A percentile compares a stretch with the other conserved stretches of the same genome.
These are phyloP conservation scores for Arthrobotrys conoides DNA, from an alignment of 2,329 filamentous ascomycete genomes.

Conservation along the genomic window DNA sequence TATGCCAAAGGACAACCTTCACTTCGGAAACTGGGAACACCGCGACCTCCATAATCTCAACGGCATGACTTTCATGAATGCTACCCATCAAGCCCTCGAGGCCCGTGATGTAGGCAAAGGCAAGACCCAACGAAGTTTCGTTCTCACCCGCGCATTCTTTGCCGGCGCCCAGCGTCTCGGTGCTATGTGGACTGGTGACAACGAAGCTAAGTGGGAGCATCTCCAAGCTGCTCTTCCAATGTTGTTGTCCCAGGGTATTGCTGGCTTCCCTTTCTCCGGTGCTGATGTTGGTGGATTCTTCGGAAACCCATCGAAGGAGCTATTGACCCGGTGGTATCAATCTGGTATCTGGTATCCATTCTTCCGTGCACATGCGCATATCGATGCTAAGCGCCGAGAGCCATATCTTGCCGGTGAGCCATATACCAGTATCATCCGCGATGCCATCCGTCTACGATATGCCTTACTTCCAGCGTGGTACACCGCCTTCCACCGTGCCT, in stretches of 20 bases:
- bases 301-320: constrained; percentile 92
- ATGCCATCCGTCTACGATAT: constrained; percentile 90
- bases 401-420: constrained; percentile 90
- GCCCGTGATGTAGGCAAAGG: constrained; percentile 82
- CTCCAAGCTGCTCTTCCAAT: constrained; percentile 91
- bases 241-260: constrained; percentile 91
- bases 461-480: constrained; percentile 94
- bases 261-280: constrained; percentile 92
- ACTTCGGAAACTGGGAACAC: constrained; percentile 93
- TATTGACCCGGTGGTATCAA: constrained; percentile 96
- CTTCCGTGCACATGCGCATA: constrained; percentile 97
- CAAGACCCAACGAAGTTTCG: constrained; percentile 86
- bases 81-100: constrained; percentile 86
- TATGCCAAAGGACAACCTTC: constrained; percentile 98
- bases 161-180: constrained; percentile 89
- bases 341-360: constrained; percentile 97
- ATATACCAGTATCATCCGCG: constrained; percentile 86
- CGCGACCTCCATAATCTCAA: constrained; percentile 96
- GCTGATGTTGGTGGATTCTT: constrained; percentile 99
- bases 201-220: constrained; percentile 92
- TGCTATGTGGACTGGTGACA: constrained; percentile 99
- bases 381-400: constrained; percentile 93
- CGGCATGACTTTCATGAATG: constrained; percentile 94
- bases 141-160: constrained; percentile 93
- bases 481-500: constrained; percentile 93